phyloP scores from a whole-genome alignment of 257 asterid genomes.

The Solanum habrochaites region DNA sequence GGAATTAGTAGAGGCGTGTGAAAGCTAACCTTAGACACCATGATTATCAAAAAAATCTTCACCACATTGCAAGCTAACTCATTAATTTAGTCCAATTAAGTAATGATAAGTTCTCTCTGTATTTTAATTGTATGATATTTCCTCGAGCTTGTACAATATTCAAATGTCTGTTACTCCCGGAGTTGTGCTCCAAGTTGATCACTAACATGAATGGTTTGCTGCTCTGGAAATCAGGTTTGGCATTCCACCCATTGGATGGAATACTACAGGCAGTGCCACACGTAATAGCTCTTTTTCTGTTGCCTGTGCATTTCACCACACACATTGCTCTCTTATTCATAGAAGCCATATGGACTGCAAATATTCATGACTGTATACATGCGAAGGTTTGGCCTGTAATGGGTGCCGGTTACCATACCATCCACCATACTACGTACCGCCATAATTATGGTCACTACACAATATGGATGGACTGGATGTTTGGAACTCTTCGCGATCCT shows the following conservation, averaged over 20 bases:
- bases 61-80: neutral
- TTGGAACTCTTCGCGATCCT: conserved; percentile 91
- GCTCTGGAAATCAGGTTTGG: conserved; percentile 46
- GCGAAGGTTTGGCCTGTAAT: conserved; percentile 87
- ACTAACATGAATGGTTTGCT: neutral
- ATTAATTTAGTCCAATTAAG: neutral
- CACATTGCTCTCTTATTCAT: conserved; percentile 69
- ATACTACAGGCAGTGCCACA: conserved; percentile 88
- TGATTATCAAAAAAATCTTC: neutral
- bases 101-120: neutral
- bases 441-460: conserved; percentile 96
- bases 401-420: conserved; percentile 99
- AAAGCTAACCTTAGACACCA: neutral
- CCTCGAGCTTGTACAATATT: neutral
- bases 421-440: conserved; percentile 95
- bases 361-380: conserved; percentile 88
- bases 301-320: conserved; percentile 66
- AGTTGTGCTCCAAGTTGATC: neutral
- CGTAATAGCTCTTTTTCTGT: conserved; percentile 65
- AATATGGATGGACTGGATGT: conserved; percentile 99
- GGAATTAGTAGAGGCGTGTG: neutral
- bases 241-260: conserved; percentile 95
- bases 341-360: conserved; percentile 90
- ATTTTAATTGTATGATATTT: neutral
- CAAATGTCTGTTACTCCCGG: neutral